These are phyloP conservation scores for Podila minutissima DNA, from an alignment of 192 early-diverging fungal species.

Conservation along the genomic window DNA sequence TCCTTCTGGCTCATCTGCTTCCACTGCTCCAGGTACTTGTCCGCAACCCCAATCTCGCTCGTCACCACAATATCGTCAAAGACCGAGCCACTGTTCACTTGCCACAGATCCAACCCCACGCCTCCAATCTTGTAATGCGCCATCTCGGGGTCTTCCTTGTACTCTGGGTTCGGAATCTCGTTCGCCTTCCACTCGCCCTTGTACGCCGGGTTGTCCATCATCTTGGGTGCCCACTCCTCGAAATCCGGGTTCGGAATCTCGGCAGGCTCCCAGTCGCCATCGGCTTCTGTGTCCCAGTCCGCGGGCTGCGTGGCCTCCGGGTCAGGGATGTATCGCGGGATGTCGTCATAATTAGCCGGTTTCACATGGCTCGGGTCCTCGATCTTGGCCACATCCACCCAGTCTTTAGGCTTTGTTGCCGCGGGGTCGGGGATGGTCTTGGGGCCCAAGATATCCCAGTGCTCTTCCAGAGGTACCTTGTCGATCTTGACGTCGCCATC, in stretches of 20 bases:
- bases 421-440: conserved; percentile 85
- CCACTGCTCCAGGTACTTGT: conserved; percentile 56
- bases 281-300: conserved; percentile 93
- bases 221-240: conserved; percentile 82
- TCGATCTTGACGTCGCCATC: conserved; percentile 30
- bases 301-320: conserved; percentile 83
- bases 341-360: conserved; percentile 86
- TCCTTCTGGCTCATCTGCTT: conserved; percentile 17
- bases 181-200: conserved; percentile 93
- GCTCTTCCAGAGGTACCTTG: conserved; percentile 20
- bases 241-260: conserved; percentile 88
- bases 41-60: conserved; percentile 79
- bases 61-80: conserved; percentile 97
- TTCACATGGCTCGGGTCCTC: conserved; percentile 80
- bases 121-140: conserved; percentile 90
- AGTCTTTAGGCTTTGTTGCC: conserved; percentile 89
- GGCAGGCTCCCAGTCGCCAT: conserved; percentile 97
- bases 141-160: conserved; percentile 85
- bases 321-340: conserved; percentile 79
- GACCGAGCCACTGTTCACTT: conserved; percentile 90
- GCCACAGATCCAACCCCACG: conserved; percentile 96
- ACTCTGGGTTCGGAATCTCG: conserved; percentile 92
- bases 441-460: conserved; percentile 69
- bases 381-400: conserved; percentile 87
- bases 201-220: conserved; percentile 92